phyloP scores from a whole-genome alignment of 2,329 filamentous ascomycete species.

The Fusarium solani-melongenae region DNA sequence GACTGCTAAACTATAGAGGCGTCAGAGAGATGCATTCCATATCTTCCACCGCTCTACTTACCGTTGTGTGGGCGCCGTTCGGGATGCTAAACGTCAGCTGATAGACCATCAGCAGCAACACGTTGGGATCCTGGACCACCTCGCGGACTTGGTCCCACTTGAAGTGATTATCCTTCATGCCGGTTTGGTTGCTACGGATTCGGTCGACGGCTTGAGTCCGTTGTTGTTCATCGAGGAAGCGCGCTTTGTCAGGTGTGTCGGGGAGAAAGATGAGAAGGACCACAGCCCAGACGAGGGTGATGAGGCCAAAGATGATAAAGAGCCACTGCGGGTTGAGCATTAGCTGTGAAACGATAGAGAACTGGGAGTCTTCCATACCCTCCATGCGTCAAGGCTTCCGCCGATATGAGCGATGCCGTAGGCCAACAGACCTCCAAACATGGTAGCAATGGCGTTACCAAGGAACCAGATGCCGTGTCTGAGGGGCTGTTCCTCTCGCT shows the following conservation, averaged over 20 bases:
- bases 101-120: constrained; percentile 35
- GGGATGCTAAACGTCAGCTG: constrained; percentile 34
- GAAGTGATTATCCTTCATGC: constrained; percentile 33
- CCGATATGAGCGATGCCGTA: constrained; percentile 38
- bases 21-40: not conserved
- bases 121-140: constrained; percentile 32
- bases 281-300: constrained; percentile 31
- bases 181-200: constrained; percentile 33
- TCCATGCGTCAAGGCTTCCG: constrained; percentile 24
- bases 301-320: constrained; percentile 37
- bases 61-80: constrained; percentile 35
- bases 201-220: constrained; percentile 26
- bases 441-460: constrained; percentile 35
- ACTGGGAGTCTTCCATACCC: constrained; percentile 14
- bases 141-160: constrained; percentile 39
- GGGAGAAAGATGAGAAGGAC: constrained; percentile 29
- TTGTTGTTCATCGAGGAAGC: constrained; percentile 28
- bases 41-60: accelerated
- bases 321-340: constrained; percentile 19
- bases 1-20: constrained; percentile 29
- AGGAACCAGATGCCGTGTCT: constrained; percentile 40
- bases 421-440: constrained; percentile 32
- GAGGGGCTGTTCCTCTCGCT: constrained; percentile 36
- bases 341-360: not conserved
- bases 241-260: constrained; percentile 27